phyloP scores from a whole-genome alignment of 202 grass and related monocot species.

The Thinopyrum obtusiflorum region DNA sequence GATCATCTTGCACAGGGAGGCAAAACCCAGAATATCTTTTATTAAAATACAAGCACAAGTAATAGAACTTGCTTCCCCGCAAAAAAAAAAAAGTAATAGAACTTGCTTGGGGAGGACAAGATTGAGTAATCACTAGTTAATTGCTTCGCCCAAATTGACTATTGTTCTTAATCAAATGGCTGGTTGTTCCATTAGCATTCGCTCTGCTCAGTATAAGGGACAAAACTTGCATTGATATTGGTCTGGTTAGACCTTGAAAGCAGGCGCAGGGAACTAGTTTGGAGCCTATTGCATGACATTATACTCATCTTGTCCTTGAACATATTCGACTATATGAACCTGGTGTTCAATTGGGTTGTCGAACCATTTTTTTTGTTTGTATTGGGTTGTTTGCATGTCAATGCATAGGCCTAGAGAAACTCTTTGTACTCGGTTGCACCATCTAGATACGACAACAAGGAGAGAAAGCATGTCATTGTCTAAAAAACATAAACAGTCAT shows the following conservation, averaged over 20 bases:
- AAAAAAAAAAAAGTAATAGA: constrained; percentile 1
- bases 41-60: constrained; percentile 10
- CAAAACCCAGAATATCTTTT: neutral
- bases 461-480: neutral
- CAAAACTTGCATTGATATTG: constrained; percentile 19
- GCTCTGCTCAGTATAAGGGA: neutral
- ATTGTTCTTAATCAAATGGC: constrained; percentile 41
- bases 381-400: neutral
- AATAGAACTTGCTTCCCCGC: constrained; percentile 33
- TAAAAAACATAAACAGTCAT: neutral
- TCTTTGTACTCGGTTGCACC: neutral
- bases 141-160: constrained; percentile 13
- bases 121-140: neutral
- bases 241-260: constrained; percentile 22
- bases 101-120: constrained; percentile 28
- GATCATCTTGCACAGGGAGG: constrained; percentile 15
- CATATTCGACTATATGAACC: neutral
- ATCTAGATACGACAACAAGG: neutral
- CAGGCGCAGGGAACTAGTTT: constrained; percentile 8
- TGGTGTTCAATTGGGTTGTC: neutral
- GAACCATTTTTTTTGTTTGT: neutral
- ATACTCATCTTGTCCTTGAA: neutral
- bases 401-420: neutral
- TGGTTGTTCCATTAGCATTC: constrained; percentile 3
- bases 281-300: neutral